Base-by-base conservation (phyloP, 768 basidiomycete species). In the Asterophora parasitica region DNA sequence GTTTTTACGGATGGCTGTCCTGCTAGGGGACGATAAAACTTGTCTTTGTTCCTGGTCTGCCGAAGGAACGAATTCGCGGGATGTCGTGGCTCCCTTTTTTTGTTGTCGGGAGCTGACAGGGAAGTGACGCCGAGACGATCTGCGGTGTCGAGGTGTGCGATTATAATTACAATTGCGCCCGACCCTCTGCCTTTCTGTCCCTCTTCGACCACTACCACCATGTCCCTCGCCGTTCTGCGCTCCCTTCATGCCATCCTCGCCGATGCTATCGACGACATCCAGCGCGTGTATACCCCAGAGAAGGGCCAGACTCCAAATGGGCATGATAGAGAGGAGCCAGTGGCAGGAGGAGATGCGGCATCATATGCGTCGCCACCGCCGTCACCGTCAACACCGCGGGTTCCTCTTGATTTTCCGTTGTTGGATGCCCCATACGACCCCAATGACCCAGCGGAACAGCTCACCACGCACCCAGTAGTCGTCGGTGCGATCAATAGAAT, bases 231-330 rank as follows among this genome's bases (percentile, higher is more conserved):
- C 26, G 71, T 74, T 46, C 75, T 88, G 45, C 77, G 78, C 38
- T 76, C 79, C 28, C 76, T 88, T 35, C 79, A 85, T 52, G 64
- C 74, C 52, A 76, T 88, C 58, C 76, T 88, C 55, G 81, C 79
- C 57, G 72, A 82, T 54, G 83, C 85, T 19, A 65, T 88, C 52
- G 75, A 80, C 64, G 82, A 85, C 55, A 82, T 88, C 12, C 79
- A 86, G 62, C 68, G 67, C 42, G 67, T 84, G 42, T 86, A 82
- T 59, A 61, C 66, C 23, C 44, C 63, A 7, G 58, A 66, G 43
- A 35, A 42, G 37, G 49, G 42, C 40, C 20, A 52, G 15, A 11
- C 34, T 35, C 28, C 49, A 26, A 50, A 51, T 28, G 23, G 23
- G 23, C 3, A 23, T 6, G 23, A 23, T 23, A 23, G 23, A 23